phyloP scores from a whole-genome alignment of 2,329 filamentous ascomycete species.

The Ciborinia camelliae region DNA sequence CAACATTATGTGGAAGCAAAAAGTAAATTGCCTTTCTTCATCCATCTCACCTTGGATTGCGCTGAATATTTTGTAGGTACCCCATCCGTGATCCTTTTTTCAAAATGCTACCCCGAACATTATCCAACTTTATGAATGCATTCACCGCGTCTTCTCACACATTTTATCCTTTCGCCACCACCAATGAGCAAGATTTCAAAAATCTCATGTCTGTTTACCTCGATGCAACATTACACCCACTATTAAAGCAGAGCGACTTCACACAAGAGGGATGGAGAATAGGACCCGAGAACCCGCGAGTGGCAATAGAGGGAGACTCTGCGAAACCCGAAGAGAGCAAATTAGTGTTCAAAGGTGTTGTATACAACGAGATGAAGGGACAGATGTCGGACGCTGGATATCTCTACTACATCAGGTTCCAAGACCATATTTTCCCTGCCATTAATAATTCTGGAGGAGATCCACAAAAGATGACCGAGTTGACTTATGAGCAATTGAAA shows the following conservation, averaged over 20 bases:
- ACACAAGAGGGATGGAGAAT: conserved; percentile 96
- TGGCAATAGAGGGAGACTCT: conserved; percentile 44
- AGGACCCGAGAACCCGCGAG: conserved; percentile 77
- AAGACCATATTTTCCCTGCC: conserved; percentile 88
- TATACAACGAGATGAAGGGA: conserved; percentile 99
- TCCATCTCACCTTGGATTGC: conserved; percentile 18
- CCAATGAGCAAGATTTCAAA: conserved; percentile 90
- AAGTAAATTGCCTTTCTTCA: conserved; percentile 55
- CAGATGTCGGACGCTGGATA: conserved; percentile 98
- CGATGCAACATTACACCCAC: conserved; percentile 85
- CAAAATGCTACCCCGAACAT: conserved; percentile 96
- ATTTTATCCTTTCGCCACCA: conserved; percentile 96
- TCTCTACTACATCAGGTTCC: conserved; percentile 91
- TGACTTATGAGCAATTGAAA: conserved; percentile 86
- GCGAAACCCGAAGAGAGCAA: conserved; percentile 55
- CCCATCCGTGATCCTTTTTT: conserved; percentile 99
- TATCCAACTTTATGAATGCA: conserved; percentile 99
- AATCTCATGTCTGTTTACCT: conserved; percentile 97
- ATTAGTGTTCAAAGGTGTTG: conserved; percentile 93
- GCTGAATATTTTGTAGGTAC: conserved; percentile 57
- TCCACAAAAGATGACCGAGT: conserved; percentile 90
- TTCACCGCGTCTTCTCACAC: conserved; percentile 96
- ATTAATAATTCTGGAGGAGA: conserved; percentile 97
- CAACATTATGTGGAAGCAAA: conserved; percentile 89
- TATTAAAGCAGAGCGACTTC: conserved; percentile 89